Conservation (phyloP, 169 alveolate genomes). For the Cryptosporidium tyzzeri region DNA sequence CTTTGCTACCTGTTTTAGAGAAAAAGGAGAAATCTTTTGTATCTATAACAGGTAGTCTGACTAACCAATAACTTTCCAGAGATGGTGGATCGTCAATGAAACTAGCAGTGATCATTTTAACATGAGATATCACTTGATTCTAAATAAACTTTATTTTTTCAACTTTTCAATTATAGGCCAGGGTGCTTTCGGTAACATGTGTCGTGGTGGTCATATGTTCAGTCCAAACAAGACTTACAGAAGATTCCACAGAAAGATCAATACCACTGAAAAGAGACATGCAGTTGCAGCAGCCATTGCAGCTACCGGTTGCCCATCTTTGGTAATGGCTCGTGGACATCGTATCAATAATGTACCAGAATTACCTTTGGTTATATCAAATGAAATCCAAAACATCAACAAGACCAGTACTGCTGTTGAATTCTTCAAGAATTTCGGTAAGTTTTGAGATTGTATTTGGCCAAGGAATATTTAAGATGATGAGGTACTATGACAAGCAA, state of each 20-base stretch:
- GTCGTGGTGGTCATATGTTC: slow-evolving; percentile 99
- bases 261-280: slow-evolving; percentile 95
- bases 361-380: slow-evolving; percentile 95
- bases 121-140: background rate
- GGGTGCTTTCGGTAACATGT: slow-evolving; percentile 99
- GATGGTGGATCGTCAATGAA: background rate
- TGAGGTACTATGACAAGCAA: too few relatives aligned
- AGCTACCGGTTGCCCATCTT: slow-evolving; percentile 96
- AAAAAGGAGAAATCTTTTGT: background rate
- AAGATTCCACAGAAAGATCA: slow-evolving; percentile 97
- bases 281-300: slow-evolving; percentile 99
- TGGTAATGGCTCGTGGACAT: slow-evolving; percentile 99
- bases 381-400: slow-evolving; percentile 74
- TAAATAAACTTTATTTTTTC: background rate
- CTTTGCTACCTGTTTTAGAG: slow-evolving; percentile 16
- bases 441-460: slow-evolving; percentile 31
- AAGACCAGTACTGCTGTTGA: slow-evolving; percentile 71
- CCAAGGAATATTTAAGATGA: background rate
- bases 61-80: background rate
- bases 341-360: slow-evolving; percentile 93
- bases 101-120: background rate
- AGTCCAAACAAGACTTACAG: slow-evolving; percentile 98
- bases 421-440: slow-evolving; percentile 71
- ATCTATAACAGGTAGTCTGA: slow-evolving; percentile 12
- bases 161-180: slow-evolving; percentile 87